Conservation (phyloP, 192 early-diverging fungal species). For the Ramicandelaber brevisporus region DNA sequence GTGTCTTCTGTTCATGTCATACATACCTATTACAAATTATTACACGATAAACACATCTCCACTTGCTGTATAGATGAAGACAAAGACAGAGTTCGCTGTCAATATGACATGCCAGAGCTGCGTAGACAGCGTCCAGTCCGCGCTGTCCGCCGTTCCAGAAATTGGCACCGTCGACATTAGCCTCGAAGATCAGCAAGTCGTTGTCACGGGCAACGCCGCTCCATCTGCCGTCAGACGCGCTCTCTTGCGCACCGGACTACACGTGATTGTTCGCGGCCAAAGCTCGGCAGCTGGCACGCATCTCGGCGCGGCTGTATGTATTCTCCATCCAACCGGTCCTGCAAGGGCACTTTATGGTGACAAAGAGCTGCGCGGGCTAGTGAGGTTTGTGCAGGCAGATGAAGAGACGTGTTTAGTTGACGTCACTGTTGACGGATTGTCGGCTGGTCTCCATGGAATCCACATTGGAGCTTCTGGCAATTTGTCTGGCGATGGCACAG, state of each 20-base stretch:
- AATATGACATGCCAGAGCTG: slow-evolving; percentile 69
- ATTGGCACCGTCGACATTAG: slow-evolving; percentile 36
- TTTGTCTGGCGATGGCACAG: slow-evolving; percentile 26
- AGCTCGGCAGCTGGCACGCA: slow-evolving; percentile 24
- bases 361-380: slow-evolving; percentile 25
- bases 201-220: slow-evolving; percentile 31
- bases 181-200: slow-evolving; percentile 40
- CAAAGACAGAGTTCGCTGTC: slow-evolving; percentile 62
- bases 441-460: slow-evolving; percentile 35
- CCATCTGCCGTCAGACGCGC: slow-evolving; percentile 26
- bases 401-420: slow-evolving; percentile 47
- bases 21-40: too few relatives aligned
- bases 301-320: slow-evolving; percentile 72
- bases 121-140: slow-evolving; percentile 32
- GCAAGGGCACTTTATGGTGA: slow-evolving; percentile 4
- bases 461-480: slow-evolving; percentile 63
- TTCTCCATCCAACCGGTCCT: slow-evolving; percentile 37
- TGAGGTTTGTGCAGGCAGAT: slow-evolving; percentile 56
- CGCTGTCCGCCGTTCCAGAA: slow-evolving; percentile 22
- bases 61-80: too few relatives aligned
- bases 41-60: too few relatives aligned
- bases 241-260: slow-evolving; percentile 44
- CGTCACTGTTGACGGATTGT: slow-evolving; percentile 40
- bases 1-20: too few relatives aligned
- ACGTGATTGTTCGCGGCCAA: slow-evolving; percentile 52